Conservation (phyloP, 441 rosid genomes). For the Pelargonium citronellum region DNA sequence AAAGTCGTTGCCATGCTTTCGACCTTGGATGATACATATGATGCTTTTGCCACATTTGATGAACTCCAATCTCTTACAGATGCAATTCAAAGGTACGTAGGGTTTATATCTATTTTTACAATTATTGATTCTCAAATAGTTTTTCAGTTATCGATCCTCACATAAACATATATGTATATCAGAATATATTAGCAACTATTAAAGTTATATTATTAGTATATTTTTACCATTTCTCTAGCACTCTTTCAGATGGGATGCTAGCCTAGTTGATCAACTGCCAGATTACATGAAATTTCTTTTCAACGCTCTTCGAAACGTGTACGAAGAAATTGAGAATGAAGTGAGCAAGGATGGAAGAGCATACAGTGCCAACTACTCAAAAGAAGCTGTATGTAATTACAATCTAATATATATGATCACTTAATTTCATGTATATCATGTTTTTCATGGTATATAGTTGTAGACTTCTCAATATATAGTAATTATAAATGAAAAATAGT, state of each 20-base stretch:
- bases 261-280: conserved; percentile 23
- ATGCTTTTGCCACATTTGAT: conserved; percentile 19
- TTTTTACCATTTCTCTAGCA: not conserved
- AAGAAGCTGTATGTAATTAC: not conserved
- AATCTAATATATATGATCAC: not conserved
- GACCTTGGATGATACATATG: conserved; percentile 21
- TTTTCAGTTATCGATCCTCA: too few relatives aligned
- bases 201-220: too few relatives aligned
- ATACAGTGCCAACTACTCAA: not conserved
- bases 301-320: conserved; percentile 15
- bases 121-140: too few relatives aligned
- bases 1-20: conserved; percentile 12
- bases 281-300: conserved; percentile 29
- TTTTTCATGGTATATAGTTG: too few relatives aligned
- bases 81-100: conserved; percentile 18
- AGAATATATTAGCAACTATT: too few relatives aligned
- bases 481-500: too few relatives aligned
- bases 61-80: conserved; percentile 22
- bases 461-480: too few relatives aligned
- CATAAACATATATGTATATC: not conserved
- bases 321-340: conserved; percentile 20
- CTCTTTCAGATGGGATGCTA: conserved; percentile 25
- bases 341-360: conserved; percentile 12
- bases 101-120: not conserved
- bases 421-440: too few relatives aligned